Evolutionary conservation across 768 basidiomycete genomes (phyloP).

Genomic region (Lenzites betulinus): DNA sequence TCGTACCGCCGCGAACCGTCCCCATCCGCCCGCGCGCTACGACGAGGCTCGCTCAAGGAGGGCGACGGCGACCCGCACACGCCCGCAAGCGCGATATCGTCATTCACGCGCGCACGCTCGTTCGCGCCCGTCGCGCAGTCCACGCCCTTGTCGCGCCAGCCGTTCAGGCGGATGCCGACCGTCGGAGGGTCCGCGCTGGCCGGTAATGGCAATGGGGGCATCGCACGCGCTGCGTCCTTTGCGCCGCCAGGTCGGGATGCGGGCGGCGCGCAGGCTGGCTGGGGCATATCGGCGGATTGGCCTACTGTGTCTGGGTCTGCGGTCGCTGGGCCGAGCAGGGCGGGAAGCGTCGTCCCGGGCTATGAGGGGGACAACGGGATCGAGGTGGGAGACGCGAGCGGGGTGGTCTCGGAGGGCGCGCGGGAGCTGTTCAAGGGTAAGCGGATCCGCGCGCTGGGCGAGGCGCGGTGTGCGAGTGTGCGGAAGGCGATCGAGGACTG

Average conservation of each 20-base stretch:
- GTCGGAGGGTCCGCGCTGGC: not conserved
- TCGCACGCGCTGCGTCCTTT: not conserved
- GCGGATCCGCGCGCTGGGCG: constrained; percentile 63
- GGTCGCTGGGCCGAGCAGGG: constrained; percentile 4
- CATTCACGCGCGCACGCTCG: constrained; percentile 65
- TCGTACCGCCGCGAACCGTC: constrained; percentile 11
- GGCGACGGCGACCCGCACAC: constrained; percentile 3
- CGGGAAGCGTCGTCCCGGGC: constrained; percentile 1
- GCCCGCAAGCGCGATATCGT: constrained; percentile 48
- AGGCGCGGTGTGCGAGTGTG: constrained; percentile 61
- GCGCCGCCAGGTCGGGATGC: constrained; percentile 9
- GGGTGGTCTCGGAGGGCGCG: constrained; percentile 18
- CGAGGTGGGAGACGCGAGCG: not conserved
- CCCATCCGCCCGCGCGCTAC: constrained; percentile 13
- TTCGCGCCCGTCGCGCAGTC: constrained; percentile 49
- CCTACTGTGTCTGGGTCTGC: constrained; percentile 21
- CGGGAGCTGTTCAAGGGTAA: constrained; percentile 53
- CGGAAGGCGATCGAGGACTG: constrained; percentile 58
- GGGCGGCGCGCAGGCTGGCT: constrained; percentile 13
- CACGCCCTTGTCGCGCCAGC: constrained; percentile 28
- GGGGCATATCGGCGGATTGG: constrained; percentile 3
- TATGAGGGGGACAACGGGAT: not conserved
- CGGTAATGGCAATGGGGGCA: not conserved
- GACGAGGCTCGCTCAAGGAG: constrained; percentile 4
- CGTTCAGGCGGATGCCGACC: constrained; percentile 17